A percentile compares a stretch with the other conserved stretches of the same genome.
phyloP scores from a whole-genome alignment of 1,284 basidiomycete genomes.

The Pyrrhoderma lamaoense region DNA sequence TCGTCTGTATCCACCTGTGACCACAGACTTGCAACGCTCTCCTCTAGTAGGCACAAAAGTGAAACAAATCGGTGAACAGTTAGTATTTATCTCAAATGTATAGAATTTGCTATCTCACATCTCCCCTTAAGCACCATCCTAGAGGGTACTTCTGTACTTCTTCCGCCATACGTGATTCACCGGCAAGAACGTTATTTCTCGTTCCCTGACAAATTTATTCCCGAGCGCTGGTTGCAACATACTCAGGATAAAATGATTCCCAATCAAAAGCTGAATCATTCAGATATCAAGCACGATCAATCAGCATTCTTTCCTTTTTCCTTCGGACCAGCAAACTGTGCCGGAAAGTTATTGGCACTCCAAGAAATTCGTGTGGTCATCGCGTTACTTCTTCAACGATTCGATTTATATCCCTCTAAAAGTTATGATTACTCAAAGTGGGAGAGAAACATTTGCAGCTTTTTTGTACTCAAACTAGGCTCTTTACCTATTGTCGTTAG shows the following conservation, averaged over 20 bases:
- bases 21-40: conserved; percentile 12
- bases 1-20: conserved; percentile 10
- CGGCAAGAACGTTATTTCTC: conserved; percentile 33
- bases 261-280: neutral
- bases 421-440: conserved; percentile 25
- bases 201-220: conserved; percentile 34
- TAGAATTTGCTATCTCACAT: neutral
- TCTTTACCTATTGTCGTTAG: conserved; percentile 22
- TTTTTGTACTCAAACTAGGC: conserved; percentile 26
- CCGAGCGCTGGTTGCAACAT: conserved; percentile 34
- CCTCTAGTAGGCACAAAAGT: conserved; percentile 7
- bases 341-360: conserved; percentile 28
- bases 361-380: conserved; percentile 27
- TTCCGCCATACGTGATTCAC: conserved; percentile 43
- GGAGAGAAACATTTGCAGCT: conserved; percentile 25
- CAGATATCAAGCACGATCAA: conserved; percentile 23
- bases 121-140: conserved; percentile 36
- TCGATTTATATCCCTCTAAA: conserved; percentile 25
- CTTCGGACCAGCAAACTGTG: conserved; percentile 30
- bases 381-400: conserved; percentile 25
- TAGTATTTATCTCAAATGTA: neutral
- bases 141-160: conserved; percentile 39
- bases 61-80: conserved; percentile 12
- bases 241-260: neutral
- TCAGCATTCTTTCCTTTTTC: conserved; percentile 31